Evolutionary conservation across 225 moss, liverwort and hornwort genomes (phyloP).

Genomic region (Climacium dendroides): DNA sequence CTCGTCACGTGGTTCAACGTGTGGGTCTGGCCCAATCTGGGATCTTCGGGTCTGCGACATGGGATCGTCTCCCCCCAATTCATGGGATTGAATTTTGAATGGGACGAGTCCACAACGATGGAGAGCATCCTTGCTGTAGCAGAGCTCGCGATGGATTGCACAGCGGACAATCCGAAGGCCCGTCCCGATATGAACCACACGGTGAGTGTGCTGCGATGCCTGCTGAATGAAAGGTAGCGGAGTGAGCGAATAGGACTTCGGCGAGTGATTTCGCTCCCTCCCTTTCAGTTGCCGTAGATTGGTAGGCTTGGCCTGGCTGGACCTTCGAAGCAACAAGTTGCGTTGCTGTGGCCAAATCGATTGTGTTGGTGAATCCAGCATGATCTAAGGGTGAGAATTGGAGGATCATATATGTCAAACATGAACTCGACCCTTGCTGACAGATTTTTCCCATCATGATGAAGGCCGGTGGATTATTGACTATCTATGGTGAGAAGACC

Average conservation of each 20-base stretch:
- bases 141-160: conserved; percentile 70
- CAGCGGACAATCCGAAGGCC: conserved; percentile 22
- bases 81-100: not conserved
- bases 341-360: not conserved
- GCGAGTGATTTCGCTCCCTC: not conserved
- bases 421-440: not conserved
- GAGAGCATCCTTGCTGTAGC: conserved; percentile 28
- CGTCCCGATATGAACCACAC: conserved; percentile 70
- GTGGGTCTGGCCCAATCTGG: not conserved
- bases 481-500: not conserved
- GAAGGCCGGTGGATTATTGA: not conserved
- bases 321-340: not conserved
- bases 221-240: conserved; percentile 19
- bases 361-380: not conserved
- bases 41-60: not conserved
- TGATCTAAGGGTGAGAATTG: not conserved
- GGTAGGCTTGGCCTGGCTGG: too few species aligned
- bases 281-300: not conserved
- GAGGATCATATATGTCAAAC: not conserved
- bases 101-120: not conserved
- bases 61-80: conserved; percentile 2
- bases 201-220: conserved; percentile 51
- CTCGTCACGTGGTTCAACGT: conserved; percentile 10
- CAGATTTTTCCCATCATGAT: not conserved
- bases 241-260: not conserved